A percentile compares a stretch with the other conserved stretches of the same genome.
phyloP scores from a whole-genome alignment of 805 yeast species.

The Candida xiaguanensis region DNA sequence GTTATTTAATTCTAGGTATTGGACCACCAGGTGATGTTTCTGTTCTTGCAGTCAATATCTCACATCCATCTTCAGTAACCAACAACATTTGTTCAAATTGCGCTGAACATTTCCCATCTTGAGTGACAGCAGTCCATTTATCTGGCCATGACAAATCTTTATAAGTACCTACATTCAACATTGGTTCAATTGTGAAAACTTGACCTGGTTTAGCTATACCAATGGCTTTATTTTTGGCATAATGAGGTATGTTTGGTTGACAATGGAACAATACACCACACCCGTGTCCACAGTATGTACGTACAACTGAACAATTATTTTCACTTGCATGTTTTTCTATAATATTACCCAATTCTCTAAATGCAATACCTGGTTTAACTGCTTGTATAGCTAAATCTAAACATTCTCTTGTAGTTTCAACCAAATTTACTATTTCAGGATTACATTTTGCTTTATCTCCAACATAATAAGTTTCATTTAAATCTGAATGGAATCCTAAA shows the following conservation, averaged over 20 bases:
- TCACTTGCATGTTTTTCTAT: slow-evolving; percentile 83
- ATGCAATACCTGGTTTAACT: slow-evolving; percentile 89
- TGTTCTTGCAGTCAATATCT: slow-evolving; percentile 79
- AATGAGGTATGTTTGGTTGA: slow-evolving; percentile 91
- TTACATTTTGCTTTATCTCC: slow-evolving; percentile 83
- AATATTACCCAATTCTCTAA: slow-evolving; percentile 80
- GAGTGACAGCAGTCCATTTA: slow-evolving; percentile 92
- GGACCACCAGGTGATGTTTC: slow-evolving; percentile 90
- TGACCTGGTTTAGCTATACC: slow-evolving; percentile 95
- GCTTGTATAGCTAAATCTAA: slow-evolving; percentile 75
- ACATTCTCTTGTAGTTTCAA: slow-evolving; percentile 83
- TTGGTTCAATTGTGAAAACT: slow-evolving; percentile 96
- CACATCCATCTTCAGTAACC: slow-evolving; percentile 91
- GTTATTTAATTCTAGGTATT: slow-evolving; percentile 42
- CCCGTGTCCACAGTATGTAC: slow-evolving; percentile 94
- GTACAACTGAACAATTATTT: slow-evolving; percentile 80
- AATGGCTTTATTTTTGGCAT: slow-evolving; percentile 86
- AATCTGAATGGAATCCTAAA: slow-evolving; percentile 89
- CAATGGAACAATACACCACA: slow-evolving; percentile 83
- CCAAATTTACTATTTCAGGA: slow-evolving; percentile 80
- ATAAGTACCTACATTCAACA: slow-evolving; percentile 83
- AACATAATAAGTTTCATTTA: slow-evolving; percentile 95
- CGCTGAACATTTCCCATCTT: slow-evolving; percentile 86
- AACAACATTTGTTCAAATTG: slow-evolving; percentile 93
- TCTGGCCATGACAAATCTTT: slow-evolving; percentile 93